A percentile compares a stretch with the other conserved stretches of the same genome.
Conservation (phyloP, 805 yeast genomes). For the Monosporozyma yasuniensis region DNA sequence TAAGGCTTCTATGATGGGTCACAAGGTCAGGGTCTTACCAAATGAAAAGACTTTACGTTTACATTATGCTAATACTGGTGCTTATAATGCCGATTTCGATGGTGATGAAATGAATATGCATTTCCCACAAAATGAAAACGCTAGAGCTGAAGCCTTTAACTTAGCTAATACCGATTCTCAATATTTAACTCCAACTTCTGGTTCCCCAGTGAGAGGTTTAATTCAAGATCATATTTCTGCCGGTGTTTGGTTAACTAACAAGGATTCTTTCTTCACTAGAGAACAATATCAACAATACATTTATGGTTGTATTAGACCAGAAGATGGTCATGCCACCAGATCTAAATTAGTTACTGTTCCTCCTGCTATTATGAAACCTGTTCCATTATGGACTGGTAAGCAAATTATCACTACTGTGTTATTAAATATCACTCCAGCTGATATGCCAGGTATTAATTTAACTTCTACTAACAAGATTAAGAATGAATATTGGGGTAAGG, state of each 20-base stretch:
- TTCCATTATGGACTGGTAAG: slow-evolving; percentile 94
- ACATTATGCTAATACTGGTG: slow-evolving; percentile 98
- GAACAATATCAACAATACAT: slow-evolving; percentile 89
- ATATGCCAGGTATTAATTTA: slow-evolving; percentile 87
- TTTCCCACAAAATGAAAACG: slow-evolving; percentile 96
- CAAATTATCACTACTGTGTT: slow-evolving; percentile 90
- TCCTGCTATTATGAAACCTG: slow-evolving; percentile 82
- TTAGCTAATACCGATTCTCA: slow-evolving; percentile 96
- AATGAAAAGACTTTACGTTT: slow-evolving; percentile 93
- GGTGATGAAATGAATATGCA: slow-evolving; percentile 99
- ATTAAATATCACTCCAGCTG: slow-evolving; percentile 75
- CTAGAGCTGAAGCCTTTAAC: slow-evolving; percentile 90
- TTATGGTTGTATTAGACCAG: slow-evolving; percentile 92
- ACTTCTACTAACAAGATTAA: slow-evolving; percentile 80
- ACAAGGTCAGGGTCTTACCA: slow-evolving; percentile 90
- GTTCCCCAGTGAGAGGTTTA: slow-evolving; percentile 95
- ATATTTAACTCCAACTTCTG: slow-evolving; percentile 96
- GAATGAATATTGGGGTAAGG: slow-evolving; percentile 88
- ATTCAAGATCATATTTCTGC: slow-evolving; percentile 98
- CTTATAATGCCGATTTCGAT: slow-evolving; percentile 97
- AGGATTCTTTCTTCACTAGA: slow-evolving; percentile 84
- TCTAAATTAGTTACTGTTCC: slow-evolving; percentile 66
- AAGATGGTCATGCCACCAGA: slow-evolving; percentile 87
- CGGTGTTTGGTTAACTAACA: slow-evolving; percentile 95
- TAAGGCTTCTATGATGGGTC: slow-evolving; percentile 99